Conservation (phyloP, 139 green algal species). For the Zygnema cylindricum region DNA sequence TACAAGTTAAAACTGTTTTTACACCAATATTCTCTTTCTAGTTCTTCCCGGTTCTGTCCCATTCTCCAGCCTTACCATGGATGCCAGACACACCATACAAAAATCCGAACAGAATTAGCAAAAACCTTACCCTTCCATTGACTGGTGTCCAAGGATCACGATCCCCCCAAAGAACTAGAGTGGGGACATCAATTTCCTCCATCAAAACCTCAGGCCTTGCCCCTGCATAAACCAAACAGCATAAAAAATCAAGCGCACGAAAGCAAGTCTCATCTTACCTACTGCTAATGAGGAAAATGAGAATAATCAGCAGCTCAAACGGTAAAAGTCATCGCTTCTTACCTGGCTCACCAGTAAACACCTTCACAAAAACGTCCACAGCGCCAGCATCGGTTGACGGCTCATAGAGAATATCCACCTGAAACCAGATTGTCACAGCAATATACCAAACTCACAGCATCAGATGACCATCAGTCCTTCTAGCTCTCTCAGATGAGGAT, state of each 20-base stretch:
- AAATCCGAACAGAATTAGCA: no score
- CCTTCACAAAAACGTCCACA: constrained; percentile 85
- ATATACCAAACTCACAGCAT: no score
- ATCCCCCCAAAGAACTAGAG: constrained; percentile 90
- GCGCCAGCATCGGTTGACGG: constrained; percentile 75
- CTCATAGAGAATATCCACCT: constrained; percentile 50
- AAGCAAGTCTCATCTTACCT: background rate
- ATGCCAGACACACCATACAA: no score
- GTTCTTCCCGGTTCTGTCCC: no score
- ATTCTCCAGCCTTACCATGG: no score
- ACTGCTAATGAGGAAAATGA: no score
- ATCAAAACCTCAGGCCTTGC: constrained; percentile 81
- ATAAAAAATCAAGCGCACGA: background rate
- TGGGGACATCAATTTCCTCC: constrained; percentile 60
- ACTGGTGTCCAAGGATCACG: constrained; percentile 83
- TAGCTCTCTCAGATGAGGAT: no score
- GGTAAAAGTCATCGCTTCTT: background rate
- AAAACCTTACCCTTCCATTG: constrained; percentile 28
- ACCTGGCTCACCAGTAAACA: constrained; percentile 82
- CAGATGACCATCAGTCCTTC: no score
- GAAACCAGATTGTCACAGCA: no score
- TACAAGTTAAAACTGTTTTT: background rate
- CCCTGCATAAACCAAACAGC: constrained; percentile 57
- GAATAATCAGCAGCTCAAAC: no score
- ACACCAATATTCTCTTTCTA: no score